A percentile compares a stretch with the other conserved stretches of the same genome.
phyloP scores from a whole-genome alignment of 2,329 filamentous ascomycete genomes.

The Sporothrix inflata region DNA sequence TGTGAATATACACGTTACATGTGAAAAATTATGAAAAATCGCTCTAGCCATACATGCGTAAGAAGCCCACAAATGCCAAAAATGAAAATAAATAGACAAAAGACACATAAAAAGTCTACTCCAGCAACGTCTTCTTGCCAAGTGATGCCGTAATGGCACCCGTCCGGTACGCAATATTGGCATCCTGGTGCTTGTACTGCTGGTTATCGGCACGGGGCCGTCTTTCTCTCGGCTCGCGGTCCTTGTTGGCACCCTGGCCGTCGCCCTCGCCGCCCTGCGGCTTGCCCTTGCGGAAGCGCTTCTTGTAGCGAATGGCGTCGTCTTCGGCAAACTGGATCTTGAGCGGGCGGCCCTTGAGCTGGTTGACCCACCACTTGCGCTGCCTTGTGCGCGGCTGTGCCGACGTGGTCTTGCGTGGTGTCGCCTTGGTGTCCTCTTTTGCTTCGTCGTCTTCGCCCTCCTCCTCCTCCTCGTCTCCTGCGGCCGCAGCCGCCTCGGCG shows the following conservation, averaged over 20 bases:
- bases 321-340: constrained; percentile 95
- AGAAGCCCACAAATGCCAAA: not conserved
- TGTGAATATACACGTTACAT: not conserved
- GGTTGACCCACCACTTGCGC: constrained; percentile 83
- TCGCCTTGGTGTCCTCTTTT: constrained; percentile 44
- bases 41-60: constrained; percentile 16
- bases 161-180: constrained; percentile 66
- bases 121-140: constrained; percentile 83
- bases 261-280: constrained; percentile 48
- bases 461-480: constrained; percentile 42
- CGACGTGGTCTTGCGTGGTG: constrained; percentile 39
- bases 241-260: constrained; percentile 25
- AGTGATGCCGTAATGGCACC: constrained; percentile 77
- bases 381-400: constrained; percentile 56
- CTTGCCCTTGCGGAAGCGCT: constrained; percentile 81
- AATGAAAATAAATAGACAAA: not conserved
- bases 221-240: constrained; percentile 32
- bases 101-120: constrained; percentile 47
- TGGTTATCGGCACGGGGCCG: constrained; percentile 17
- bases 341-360: constrained; percentile 75
- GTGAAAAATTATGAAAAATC: not conserved
- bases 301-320: constrained; percentile 85
- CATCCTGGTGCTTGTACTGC: constrained; percentile 50
- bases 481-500: constrained; percentile 50
- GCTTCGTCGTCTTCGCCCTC: constrained; percentile 37